These are phyloP conservation scores for Sporothrix schenckii DNA, from an alignment of 2,329 filamentous ascomycete species.

Conservation along the genomic window DNA sequence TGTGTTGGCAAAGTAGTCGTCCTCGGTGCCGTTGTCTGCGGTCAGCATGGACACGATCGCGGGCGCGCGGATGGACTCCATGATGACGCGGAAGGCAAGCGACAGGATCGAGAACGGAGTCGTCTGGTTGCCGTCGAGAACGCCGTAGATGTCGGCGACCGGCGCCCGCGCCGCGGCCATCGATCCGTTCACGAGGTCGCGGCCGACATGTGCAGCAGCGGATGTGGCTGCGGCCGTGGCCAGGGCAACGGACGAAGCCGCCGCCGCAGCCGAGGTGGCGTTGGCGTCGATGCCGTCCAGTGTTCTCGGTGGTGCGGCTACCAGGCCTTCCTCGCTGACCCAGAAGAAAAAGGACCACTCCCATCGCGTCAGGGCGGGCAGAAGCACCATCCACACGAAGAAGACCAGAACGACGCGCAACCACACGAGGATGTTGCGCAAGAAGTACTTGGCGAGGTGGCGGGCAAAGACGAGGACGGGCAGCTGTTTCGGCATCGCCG, in stretches of 20 bases:
- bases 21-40: constrained; percentile 37
- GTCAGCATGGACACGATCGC: constrained; percentile 35
- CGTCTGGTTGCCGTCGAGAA: constrained; percentile 40
- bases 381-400: constrained; percentile 83
- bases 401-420: constrained; percentile 75
- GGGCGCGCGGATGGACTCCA: constrained; percentile 37
- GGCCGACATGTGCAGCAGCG: neutral
- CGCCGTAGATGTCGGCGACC: neutral
- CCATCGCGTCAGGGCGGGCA: constrained; percentile 88
- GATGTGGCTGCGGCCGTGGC: neutral
- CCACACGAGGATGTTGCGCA: constrained; percentile 75
- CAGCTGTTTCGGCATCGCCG: constrained; percentile 84
- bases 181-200: neutral
- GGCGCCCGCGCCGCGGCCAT: neutral
- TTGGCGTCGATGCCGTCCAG: neutral
- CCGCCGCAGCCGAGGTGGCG: neutral
- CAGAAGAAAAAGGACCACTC: constrained; percentile 95
- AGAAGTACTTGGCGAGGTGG: constrained; percentile 73
- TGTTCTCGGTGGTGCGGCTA: constrained; percentile 10
- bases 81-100: constrained; percentile 41
- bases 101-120: constrained; percentile 43
- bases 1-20: constrained; percentile 29
- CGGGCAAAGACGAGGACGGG: constrained; percentile 79
- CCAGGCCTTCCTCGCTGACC: constrained; percentile 77
- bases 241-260: neutral